phyloP scores from a whole-genome alignment of 345 rosid genomes.

The Brassica nigra region DNA sequence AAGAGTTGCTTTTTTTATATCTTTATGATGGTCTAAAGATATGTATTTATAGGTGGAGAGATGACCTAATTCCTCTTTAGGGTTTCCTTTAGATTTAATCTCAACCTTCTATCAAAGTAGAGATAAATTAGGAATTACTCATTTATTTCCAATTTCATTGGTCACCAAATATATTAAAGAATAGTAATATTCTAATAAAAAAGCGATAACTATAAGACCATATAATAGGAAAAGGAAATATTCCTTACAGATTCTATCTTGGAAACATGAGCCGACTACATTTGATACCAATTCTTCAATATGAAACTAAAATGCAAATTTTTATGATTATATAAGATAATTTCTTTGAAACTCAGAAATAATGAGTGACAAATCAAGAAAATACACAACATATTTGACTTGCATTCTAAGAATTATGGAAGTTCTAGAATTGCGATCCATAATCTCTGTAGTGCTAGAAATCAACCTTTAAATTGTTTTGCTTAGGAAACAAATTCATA shows the following conservation, averaged over 20 bases:
- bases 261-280: background rate
- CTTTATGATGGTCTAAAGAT: no score
- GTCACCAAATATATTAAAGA: no score
- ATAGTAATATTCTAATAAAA: no score
- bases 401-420: background rate
- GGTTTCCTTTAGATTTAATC: no score
- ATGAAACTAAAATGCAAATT: background rate
- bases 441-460: background rate
- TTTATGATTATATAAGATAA: background rate
- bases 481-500: background rate
- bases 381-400: background rate
- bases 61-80: no score
- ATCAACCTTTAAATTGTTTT: background rate
- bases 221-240: no score
- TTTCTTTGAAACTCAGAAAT: background rate
- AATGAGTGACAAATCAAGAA: background rate
- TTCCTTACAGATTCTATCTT: background rate
- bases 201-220: no score
- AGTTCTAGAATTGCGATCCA: background rate
- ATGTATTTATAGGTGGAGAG: no score
- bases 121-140: no score
- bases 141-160: no score
- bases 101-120: no score
- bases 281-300: background rate
- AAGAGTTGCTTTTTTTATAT: no score